These are phyloP conservation scores for Camellia lanceoleosa DNA, from an alignment of 148 eudicot genomes.

Conservation along the genomic window DNA sequence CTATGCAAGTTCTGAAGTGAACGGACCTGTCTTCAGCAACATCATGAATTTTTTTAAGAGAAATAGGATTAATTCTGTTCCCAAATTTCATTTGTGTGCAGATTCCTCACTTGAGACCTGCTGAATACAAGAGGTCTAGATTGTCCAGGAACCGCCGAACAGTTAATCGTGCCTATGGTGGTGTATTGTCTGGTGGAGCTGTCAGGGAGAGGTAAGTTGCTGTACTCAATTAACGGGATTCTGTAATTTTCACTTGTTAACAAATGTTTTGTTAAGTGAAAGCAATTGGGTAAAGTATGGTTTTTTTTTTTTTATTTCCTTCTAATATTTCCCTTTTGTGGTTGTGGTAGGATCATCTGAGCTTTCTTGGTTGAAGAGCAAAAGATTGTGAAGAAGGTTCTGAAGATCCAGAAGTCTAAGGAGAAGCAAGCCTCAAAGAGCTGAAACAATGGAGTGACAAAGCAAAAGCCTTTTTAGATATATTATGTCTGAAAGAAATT, in stretches of 20 bases:
- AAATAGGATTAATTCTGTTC: background rate
- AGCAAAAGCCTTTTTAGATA: background rate
- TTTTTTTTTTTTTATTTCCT: background rate
- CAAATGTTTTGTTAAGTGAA: background rate
- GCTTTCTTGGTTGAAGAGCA: conserved; percentile 34
- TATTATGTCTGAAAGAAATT: background rate
- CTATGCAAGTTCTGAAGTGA: background rate
- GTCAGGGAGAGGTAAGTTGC: conserved; percentile 26
- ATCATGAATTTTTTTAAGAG: background rate
- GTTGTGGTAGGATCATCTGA: conserved; percentile 23
- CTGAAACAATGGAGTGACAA: conserved; percentile 4
- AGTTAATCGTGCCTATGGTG: conserved; percentile 26
- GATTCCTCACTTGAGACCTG: conserved; percentile 31
- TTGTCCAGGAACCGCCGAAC: conserved; percentile 32
- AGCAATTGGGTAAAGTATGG: background rate
- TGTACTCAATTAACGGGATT: background rate
- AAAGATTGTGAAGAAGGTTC: conserved; percentile 27
- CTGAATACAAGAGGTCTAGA: conserved; percentile 29
- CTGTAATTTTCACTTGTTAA: background rate
- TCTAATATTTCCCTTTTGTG: background rate
- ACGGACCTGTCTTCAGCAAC: background rate
- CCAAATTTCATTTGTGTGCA: background rate
- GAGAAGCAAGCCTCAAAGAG: conserved; percentile 23
- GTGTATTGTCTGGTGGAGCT: conserved; percentile 25
- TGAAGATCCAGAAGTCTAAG: conserved; percentile 28